Percentiles rank a stretch among this genome's conserved stretches.
These are phyloP conservation scores for Sporopachydermia quercuum DNA, from an alignment of 805 yeast genomes.

Conservation along the genomic window DNA sequence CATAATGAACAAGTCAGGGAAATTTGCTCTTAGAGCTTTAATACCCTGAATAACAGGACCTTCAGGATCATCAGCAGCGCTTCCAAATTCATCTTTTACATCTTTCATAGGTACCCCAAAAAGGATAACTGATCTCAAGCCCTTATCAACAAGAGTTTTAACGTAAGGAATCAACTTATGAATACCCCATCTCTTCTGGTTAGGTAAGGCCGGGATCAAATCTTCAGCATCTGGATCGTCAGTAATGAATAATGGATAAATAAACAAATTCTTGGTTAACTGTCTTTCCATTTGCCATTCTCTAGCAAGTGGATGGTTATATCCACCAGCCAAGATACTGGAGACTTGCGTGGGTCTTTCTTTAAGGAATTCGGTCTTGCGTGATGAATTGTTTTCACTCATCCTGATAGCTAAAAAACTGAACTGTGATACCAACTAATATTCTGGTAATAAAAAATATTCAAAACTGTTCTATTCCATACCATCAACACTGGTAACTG, in stretches of 20 bases:
- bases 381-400: constrained; percentile 16
- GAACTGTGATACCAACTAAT: too few relatives aligned
- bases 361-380: constrained; percentile 56
- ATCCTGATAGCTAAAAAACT: constrained; percentile 2
- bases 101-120: constrained; percentile 81
- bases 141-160: constrained; percentile 54
- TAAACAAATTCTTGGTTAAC: constrained; percentile 75
- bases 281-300: constrained; percentile 86
- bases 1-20: constrained; percentile 76
- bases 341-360: constrained; percentile 44
- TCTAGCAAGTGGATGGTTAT: constrained; percentile 77
- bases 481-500: too few relatives aligned
- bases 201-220: constrained; percentile 65
- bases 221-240: constrained; percentile 72
- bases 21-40: constrained; percentile 42
- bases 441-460: too few relatives aligned
- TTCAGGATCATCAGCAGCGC: constrained; percentile 88
- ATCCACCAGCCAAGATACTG: constrained; percentile 84
- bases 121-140: constrained; percentile 70
- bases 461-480: too few relatives aligned
- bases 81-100: constrained; percentile 66
- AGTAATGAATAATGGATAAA: constrained; percentile 79
- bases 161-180: constrained; percentile 67
- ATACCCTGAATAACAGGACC: constrained; percentile 87
- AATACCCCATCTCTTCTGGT: constrained; percentile 76